These are phyloP conservation scores for Plasmodium gallinaceum DNA, from an alignment of 169 alveolate genomes.

Conservation along the genomic window DNA sequence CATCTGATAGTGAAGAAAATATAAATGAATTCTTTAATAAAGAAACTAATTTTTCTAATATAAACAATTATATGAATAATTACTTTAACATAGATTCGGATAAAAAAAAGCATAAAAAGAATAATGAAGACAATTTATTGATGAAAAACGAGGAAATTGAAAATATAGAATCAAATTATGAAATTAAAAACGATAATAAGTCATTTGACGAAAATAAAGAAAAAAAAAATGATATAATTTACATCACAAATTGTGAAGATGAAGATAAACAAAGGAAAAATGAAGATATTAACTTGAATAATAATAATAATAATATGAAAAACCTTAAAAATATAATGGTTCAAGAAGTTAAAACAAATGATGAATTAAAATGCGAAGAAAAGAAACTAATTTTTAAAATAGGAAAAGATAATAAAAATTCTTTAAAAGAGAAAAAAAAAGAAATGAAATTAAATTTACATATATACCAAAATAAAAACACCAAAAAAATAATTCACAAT, in stretches of 20 bases:
- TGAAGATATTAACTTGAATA: neutral
- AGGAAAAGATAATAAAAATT: conserved; percentile 53
- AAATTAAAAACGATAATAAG: neutral
- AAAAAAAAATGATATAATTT: neutral
- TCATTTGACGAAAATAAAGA: neutral
- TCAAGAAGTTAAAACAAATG: neutral
- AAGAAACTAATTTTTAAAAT: neutral
- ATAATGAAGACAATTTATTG: neutral
- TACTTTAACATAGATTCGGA: neutral
- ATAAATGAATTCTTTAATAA: neutral
- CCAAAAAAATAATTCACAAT: conserved; percentile 25
- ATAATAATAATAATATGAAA: neutral
- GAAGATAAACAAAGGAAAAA: neutral
- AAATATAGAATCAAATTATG: neutral
- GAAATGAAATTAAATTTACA: conserved; percentile 25
- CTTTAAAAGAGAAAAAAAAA: conserved; percentile 19
- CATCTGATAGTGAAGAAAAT: conserved; percentile 1
- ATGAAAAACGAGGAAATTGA: neutral
- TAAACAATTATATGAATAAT: neutral
- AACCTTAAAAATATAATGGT: neutral
- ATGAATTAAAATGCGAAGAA: neutral
- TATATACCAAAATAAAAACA: conserved; percentile 42
- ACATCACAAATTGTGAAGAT: neutral
- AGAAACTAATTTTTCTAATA: neutral
- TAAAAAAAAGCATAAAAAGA: neutral